Percentiles rank a stretch among this genome's conserved stretches.
Evolutionary conservation across 2,329 filamentous ascomycete genomes (phyloP).

Genomic region (Aquanectria penicillioides): DNA sequence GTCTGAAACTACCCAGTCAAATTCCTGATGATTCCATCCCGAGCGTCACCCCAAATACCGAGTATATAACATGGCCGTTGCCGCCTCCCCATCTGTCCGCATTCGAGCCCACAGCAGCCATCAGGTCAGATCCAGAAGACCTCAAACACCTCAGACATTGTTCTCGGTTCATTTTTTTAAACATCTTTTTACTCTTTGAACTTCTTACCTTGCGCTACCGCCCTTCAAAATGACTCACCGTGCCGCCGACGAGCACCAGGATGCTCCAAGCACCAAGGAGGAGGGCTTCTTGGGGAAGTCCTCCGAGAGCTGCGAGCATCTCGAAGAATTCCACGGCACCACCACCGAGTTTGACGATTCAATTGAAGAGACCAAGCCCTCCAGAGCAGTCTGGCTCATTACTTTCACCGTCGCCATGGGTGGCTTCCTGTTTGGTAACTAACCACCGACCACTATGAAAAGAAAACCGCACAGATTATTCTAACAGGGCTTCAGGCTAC

Average conservation of each 20-base stretch:
- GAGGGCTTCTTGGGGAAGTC: conserved; percentile 8
- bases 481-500: conserved; percentile 46
- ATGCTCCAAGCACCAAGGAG: conserved; percentile 17
- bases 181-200: not conserved
- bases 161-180: not conserved
- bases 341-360: conserved; percentile 34
- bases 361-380: conserved; percentile 39
- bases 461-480: not conserved
- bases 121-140: not conserved
- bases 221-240: conserved; percentile 15
- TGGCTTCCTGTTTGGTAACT: conserved; percentile 39
- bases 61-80: conserved; percentile 24
- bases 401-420: conserved; percentile 41
- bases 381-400: conserved; percentile 40
- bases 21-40: conserved; percentile 4
- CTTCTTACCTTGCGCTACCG: not conserved
- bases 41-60: not conserved
- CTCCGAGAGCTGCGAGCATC: conserved; percentile 18
- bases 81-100: not conserved
- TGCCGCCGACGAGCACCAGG: conserved; percentile 10
- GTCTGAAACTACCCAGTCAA: conserved; percentile 15
- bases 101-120: conserved; percentile 5
- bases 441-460: not conserved
- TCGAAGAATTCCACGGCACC: conserved; percentile 13
- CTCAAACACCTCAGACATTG: not conserved